phyloP scores from a whole-genome alignment of 192 early-diverging fungal genomes.

The Podila verticillata region DNA sequence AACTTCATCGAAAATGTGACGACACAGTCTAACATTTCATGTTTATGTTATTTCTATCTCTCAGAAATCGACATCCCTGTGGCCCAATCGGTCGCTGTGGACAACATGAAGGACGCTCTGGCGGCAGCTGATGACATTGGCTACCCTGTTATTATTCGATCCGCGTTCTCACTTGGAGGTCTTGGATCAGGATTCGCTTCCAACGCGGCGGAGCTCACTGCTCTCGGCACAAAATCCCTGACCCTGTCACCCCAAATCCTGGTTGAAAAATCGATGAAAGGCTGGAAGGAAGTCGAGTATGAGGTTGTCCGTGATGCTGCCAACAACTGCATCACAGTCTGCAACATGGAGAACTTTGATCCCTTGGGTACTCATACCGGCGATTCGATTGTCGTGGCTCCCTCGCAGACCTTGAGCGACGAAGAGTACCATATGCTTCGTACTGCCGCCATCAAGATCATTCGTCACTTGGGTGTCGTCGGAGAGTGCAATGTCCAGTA shows the following conservation, averaged over 20 bases:
- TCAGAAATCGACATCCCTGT: conserved; percentile 86
- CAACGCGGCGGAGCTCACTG: conserved; percentile 74
- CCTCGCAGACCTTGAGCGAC: conserved; percentile 95
- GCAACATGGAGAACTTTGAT: conserved; percentile 99
- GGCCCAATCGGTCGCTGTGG: conserved; percentile 88
- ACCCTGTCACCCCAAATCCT: conserved; percentile 92
- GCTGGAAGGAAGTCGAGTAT: conserved; percentile 99
- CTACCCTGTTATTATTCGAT: conserved; percentile 95
- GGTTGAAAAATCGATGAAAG: conserved; percentile 96
- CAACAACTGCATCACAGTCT: conserved; percentile 99
- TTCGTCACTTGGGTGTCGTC: conserved; percentile 95
- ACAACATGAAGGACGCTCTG: conserved; percentile 89
- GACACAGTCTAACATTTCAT: not conserved
- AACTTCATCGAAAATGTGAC: not conserved
- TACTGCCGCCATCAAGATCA: conserved; percentile 93
- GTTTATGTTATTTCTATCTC: not conserved
- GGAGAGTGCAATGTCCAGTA: conserved; percentile 99
- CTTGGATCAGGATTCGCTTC: conserved; percentile 97
- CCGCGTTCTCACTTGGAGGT: conserved; percentile 94
- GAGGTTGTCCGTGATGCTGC: conserved; percentile 97
- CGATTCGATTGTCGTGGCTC: conserved; percentile 99
- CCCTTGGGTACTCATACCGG: conserved; percentile 98
- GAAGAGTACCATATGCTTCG: conserved; percentile 97
- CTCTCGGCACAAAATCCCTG: conserved; percentile 87
- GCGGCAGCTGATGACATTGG: conserved; percentile 84